A percentile compares a stretch with the other conserved stretches of the same genome.
These are phyloP conservation scores for Chrysopogon serrulatus DNA, from an alignment of 176 grass and related monocot genomes.

Conservation along the genomic window DNA sequence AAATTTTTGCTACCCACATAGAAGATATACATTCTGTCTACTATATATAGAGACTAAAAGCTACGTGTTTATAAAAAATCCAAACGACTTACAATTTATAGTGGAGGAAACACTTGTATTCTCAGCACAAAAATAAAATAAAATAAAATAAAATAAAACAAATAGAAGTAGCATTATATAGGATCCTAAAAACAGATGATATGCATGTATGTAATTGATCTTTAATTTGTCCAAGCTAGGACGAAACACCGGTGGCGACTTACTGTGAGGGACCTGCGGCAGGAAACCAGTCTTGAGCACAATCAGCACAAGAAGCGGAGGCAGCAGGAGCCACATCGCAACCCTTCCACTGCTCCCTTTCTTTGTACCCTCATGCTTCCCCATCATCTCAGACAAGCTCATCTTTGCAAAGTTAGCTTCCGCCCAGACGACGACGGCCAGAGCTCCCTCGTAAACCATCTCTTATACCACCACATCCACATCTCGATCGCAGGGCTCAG, in stretches of 20 bases:
- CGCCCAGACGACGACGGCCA: not conserved
- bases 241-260: not conserved
- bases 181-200: too few relatives aligned
- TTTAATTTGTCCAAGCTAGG: not conserved
- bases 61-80: too few relatives aligned
- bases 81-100: too few relatives aligned
- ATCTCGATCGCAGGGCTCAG: not conserved
- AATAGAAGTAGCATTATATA: too few relatives aligned
- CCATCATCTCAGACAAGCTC: constrained; percentile 17
- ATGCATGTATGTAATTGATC: not conserved
- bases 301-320: not conserved
- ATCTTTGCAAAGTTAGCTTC: not conserved
- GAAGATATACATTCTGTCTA: too few relatives aligned
- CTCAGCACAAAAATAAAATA: too few relatives aligned
- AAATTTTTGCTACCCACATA: too few relatives aligned
- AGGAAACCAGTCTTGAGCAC: constrained; percentile 23
- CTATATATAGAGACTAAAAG: too few relatives aligned
- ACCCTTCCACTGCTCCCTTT: not conserved
- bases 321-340: constrained; percentile 14
- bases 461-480: not conserved
- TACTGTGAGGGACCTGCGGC: constrained; percentile 10
- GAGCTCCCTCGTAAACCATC: not conserved
- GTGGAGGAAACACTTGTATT: too few relatives aligned
- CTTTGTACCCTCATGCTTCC: constrained; percentile 4
- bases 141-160: not conserved